These are phyloP conservation scores for Chrysosporium keratinophilum DNA, from an alignment of 2,329 filamentous ascomycete species.

Conservation along the genomic window DNA sequence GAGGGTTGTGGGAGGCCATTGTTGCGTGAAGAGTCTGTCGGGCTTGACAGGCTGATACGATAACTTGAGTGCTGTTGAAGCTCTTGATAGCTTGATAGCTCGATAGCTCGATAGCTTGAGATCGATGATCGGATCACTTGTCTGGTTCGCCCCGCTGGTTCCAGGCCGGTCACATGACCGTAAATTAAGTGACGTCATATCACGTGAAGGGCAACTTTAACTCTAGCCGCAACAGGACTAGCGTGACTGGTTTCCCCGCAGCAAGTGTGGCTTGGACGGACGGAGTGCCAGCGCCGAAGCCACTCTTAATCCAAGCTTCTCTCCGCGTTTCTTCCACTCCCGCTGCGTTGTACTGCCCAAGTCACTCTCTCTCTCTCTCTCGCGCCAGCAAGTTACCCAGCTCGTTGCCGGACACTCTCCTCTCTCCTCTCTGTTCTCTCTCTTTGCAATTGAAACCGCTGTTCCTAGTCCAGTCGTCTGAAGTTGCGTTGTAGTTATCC, in stretches of 20 bases:
- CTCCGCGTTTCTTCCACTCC: background rate
- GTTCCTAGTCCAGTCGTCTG: slow-evolving; percentile 4
- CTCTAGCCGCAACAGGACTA: slow-evolving; percentile 2
- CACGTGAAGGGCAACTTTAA: no score
- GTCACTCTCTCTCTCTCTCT: background rate
- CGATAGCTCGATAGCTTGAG: background rate
- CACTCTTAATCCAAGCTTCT: background rate
- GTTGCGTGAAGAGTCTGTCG: slow-evolving; percentile 4
- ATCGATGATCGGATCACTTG: background rate
- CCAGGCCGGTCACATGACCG: no score
- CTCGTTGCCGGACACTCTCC: slow-evolving; percentile 5
- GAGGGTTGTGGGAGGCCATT: slow-evolving; percentile 50
- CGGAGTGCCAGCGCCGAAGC: background rate
- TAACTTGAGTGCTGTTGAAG: background rate
- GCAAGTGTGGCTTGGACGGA: background rate
- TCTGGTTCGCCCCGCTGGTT: no score
- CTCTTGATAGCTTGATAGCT: background rate
- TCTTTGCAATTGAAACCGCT: background rate
- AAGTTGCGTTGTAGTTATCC: slow-evolving; percentile 1
- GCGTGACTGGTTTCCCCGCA: background rate
- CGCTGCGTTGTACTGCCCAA: background rate
- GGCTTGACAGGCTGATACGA: background rate
- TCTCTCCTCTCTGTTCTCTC: slow-evolving; percentile 4
- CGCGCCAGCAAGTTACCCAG: background rate
- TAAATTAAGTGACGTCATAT: no score